Conservation (phyloP, 2,329 filamentous ascomycete species). For the Shiraia sp. region DNA sequence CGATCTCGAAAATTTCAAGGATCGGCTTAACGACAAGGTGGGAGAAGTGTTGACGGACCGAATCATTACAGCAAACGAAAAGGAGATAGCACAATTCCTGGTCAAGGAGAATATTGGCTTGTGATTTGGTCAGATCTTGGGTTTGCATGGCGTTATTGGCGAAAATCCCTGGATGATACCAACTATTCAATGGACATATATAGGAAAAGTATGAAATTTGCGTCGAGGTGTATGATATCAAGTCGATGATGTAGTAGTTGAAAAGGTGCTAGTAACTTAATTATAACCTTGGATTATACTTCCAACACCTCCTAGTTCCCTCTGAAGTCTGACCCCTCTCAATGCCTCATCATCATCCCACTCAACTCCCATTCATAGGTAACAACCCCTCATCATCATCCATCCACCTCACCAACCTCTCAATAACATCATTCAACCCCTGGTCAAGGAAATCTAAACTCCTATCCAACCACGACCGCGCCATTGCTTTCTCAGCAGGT, state of each 20-base stretch:
- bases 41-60: constrained; percentile 49
- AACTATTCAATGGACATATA: background rate
- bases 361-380: constrained; percentile 13
- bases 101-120: constrained; percentile 28
- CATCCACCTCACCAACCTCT: constrained; percentile 26
- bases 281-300: too few relatives aligned
- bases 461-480: constrained; percentile 17
- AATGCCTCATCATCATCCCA: constrained; percentile 4
- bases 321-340: too few relatives aligned
- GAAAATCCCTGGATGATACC: constrained; percentile 10
- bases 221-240: too few relatives aligned
- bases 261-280: too few relatives aligned
- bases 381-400: constrained; percentile 27
- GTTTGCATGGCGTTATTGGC: constrained; percentile 3
- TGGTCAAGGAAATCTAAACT: constrained; percentile 25
- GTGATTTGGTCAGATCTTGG: constrained; percentile 2
- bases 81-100: constrained; percentile 23
- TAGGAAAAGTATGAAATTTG: background rate
- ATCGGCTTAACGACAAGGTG: constrained; percentile 48
- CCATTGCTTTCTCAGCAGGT: background rate
- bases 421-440: constrained; percentile 20
- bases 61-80: constrained; percentile 32
- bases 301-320: too few relatives aligned
- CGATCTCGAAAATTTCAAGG: constrained; percentile 46
- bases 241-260: too few relatives aligned